Conservation (phyloP, 2,329 filamentous ascomycete species). For the Nemania sp. region DNA sequence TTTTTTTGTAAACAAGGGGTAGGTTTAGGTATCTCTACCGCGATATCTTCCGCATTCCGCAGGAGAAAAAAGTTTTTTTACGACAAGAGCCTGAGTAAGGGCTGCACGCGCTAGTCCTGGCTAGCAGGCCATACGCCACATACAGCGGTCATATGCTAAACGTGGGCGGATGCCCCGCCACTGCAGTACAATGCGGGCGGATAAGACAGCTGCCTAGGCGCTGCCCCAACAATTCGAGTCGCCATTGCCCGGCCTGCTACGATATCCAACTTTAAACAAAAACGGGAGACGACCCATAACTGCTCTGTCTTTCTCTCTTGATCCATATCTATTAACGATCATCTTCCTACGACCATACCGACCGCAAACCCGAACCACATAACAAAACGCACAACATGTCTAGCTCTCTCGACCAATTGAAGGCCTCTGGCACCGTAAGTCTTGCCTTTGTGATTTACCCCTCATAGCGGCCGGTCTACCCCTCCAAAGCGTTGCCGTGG, state of each 20-base stretch:
- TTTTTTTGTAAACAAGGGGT: too few relatives aligned
- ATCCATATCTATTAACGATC: too few relatives aligned
- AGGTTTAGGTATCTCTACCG: too few relatives aligned
- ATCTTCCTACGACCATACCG: background rate
- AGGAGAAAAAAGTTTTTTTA: too few relatives aligned
- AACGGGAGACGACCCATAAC: too few relatives aligned
- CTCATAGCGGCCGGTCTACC: slow-evolving; percentile 31
- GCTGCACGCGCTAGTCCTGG: background rate
- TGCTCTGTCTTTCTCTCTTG: background rate
- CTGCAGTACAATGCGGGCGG: slow-evolving; percentile 17
- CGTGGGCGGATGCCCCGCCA: slow-evolving; percentile 24
- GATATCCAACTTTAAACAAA: too few relatives aligned
- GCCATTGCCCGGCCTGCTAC: background rate
- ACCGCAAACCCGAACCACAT: background rate
- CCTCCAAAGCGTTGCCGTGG: slow-evolving; percentile 29
- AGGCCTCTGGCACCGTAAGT: slow-evolving; percentile 93
- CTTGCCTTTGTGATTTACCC: slow-evolving; percentile 29
- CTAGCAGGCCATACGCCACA: background rate
- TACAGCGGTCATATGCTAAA: background rate
- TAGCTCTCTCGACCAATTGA: slow-evolving; percentile 93
- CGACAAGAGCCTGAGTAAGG: too few relatives aligned
- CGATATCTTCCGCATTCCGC: too few relatives aligned
- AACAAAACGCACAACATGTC: slow-evolving; percentile 60
- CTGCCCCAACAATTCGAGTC: slow-evolving; percentile 11
- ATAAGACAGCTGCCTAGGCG: slow-evolving; percentile 11